A percentile compares a stretch with the other conserved stretches of the same genome.
These are phyloP conservation scores for Leccinum variicolor DNA, from an alignment of 768 basidiomycete genomes.

Conservation along the genomic window DNA sequence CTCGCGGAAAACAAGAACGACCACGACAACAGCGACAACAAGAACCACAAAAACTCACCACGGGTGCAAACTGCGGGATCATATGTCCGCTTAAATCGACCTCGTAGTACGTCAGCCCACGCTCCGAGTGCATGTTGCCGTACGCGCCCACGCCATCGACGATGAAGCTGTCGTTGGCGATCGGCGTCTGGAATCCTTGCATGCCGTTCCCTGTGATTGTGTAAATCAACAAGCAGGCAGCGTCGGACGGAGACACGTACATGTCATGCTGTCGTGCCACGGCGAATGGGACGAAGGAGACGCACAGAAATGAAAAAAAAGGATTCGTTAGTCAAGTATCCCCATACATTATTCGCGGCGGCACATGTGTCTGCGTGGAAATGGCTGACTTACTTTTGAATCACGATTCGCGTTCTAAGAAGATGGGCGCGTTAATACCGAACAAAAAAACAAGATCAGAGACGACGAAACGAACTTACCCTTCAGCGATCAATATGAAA, in stretches of 20 bases:
- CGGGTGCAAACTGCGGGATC: constrained; percentile 67
- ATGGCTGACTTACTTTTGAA: constrained; percentile 52
- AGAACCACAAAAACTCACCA: constrained; percentile 38
- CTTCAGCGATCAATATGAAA: constrained; percentile 71
- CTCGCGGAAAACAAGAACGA: too few species aligned
- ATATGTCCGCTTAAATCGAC: constrained; percentile 71
- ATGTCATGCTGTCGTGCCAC: constrained; percentile 4
- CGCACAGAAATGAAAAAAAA: not conserved
- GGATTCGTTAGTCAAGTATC: not conserved
- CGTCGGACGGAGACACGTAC: not conserved
- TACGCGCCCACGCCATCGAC: constrained; percentile 68
- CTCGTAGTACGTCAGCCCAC: constrained; percentile 65
- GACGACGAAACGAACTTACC: constrained; percentile 38
- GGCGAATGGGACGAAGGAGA: not conserved
- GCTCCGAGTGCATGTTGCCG: constrained; percentile 63
- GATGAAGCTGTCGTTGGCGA: constrained; percentile 61
- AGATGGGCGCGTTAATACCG: not conserved
- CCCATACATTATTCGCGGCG: not conserved
- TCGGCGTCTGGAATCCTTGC: constrained; percentile 75
- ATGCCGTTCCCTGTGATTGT: constrained; percentile 1
- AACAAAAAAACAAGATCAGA: not conserved
- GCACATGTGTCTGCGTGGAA: not conserved
- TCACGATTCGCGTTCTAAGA: constrained; percentile 45
- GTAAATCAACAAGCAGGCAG: not conserved
- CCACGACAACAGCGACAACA: not conserved